Evolutionary conservation across 129 eudicot genomes (phyloP).

Genomic region (Escallonia herrerae): DNA sequence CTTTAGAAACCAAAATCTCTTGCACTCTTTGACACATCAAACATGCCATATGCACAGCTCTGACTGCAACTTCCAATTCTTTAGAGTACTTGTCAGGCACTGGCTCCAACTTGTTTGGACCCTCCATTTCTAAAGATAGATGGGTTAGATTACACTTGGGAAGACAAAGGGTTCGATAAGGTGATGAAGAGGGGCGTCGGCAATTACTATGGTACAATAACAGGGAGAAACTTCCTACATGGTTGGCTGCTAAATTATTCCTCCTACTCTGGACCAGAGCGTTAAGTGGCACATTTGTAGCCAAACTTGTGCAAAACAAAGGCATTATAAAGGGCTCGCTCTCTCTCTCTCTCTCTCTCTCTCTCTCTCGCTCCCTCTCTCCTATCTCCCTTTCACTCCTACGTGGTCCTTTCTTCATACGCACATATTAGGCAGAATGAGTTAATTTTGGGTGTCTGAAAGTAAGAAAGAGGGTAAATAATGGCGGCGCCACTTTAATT

Average conservation of each 20-base stretch:
- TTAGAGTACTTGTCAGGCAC: slow-evolving; percentile 24
- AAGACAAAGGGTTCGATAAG: slow-evolving; percentile 11
- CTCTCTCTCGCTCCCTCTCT: background rate
- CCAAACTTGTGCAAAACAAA: slow-evolving; percentile 19
- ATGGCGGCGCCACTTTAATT: too few relatives aligned
- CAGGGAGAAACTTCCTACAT: slow-evolving; percentile 10
- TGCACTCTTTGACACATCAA: slow-evolving; percentile 70
- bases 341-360: background rate
- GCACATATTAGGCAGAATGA: too few relatives aligned
- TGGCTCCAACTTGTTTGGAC: slow-evolving; percentile 11
- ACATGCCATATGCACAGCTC: slow-evolving; percentile 85
- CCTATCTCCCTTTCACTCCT: background rate
- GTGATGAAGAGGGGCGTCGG: background rate
- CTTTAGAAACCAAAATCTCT: slow-evolving; percentile 38
- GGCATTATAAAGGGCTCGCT: slow-evolving; percentile 37
- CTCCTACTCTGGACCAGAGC: slow-evolving; percentile 14
- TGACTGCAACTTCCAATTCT: slow-evolving; percentile 79
- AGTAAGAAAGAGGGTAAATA: too few relatives aligned
- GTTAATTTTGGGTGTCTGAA: too few relatives aligned
- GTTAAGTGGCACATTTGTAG: slow-evolving; percentile 23
- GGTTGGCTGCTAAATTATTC: slow-evolving; percentile 13
- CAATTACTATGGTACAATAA: slow-evolving; percentile 7
- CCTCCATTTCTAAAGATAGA: slow-evolving; percentile 33
- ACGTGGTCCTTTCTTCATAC: too few relatives aligned
- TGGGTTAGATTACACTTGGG: slow-evolving; percentile 25